These are phyloP conservation scores for Populus simonii DNA, from an alignment of 345 rosid genomes.

Conservation along the genomic window DNA sequence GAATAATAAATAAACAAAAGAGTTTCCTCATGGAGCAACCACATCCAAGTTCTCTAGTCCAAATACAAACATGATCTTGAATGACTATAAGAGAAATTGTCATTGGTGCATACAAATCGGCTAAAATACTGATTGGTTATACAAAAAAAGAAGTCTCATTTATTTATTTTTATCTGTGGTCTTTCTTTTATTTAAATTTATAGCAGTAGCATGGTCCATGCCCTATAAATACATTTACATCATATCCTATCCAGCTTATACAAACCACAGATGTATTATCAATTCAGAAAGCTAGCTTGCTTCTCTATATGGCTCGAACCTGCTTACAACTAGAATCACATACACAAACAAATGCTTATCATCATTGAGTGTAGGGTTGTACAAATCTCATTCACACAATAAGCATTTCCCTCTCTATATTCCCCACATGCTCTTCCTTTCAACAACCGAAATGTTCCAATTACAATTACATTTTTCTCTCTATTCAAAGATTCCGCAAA, in stretches of 20 bases:
- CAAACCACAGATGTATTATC: slow-evolving; percentile 41
- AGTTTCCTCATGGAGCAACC: background rate
- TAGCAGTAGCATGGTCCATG: slow-evolving; percentile 13
- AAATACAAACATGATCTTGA: background rate
- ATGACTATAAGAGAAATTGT: background rate
- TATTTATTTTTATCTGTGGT: background rate
- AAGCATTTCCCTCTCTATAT: slow-evolving; percentile 19
- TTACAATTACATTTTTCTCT: background rate
- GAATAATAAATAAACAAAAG: background rate
- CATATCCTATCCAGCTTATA: slow-evolving; percentile 23
- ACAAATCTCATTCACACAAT: slow-evolving; percentile 26
- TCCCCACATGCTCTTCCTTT: background rate
- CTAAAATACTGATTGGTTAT: background rate
- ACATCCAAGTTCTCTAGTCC: background rate
- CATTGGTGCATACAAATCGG: background rate
- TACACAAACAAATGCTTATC: slow-evolving; percentile 15
- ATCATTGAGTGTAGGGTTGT: slow-evolving; percentile 4
- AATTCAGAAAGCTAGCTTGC: background rate
- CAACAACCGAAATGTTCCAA: background rate
- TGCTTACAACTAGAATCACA: slow-evolving; percentile 5
- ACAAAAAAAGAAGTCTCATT: background rate
- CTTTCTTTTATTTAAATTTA: background rate
- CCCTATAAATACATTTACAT: background rate
- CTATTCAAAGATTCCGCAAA: slow-evolving; percentile 24
- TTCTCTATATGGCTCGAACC: background rate